Conservation (phyloP, 371 early-diverging fungal genomes). For the Mortierella sp. region DNA sequence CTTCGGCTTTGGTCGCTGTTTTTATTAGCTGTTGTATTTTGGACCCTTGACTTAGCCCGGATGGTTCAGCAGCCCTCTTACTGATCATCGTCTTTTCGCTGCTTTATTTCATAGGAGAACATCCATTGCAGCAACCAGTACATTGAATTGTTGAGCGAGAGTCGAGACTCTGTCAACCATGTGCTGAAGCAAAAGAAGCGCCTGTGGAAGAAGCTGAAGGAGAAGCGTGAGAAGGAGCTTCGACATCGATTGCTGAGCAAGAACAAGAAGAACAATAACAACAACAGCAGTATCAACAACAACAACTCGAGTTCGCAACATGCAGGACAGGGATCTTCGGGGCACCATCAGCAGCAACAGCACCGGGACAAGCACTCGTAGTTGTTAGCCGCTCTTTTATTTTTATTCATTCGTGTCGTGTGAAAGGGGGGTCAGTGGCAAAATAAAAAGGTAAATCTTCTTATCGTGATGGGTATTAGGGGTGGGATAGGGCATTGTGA, state of each 20-base stretch:
- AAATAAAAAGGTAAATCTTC: neutral
- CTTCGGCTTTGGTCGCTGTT: neutral
- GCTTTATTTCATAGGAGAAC: slow-evolving; percentile 34
- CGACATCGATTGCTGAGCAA: slow-evolving; percentile 38
- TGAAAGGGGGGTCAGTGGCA: neutral
- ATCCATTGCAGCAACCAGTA: slow-evolving; percentile 57
- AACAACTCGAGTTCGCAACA: slow-evolving; percentile 1
- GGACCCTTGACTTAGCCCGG: neutral
- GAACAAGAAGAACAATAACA: slow-evolving; percentile 11
- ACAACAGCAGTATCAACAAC: neutral
- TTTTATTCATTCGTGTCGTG: neutral
- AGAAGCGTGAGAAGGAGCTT: slow-evolving; percentile 44
- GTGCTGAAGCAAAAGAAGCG: slow-evolving; percentile 41
- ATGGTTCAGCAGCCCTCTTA: neutral
- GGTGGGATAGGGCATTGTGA: neutral
- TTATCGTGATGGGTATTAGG: neutral
- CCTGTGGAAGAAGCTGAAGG: slow-evolving; percentile 51
- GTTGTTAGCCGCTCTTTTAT: no score
- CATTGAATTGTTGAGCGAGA: slow-evolving; percentile 50
- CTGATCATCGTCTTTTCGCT: neutral
- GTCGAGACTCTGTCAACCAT: slow-evolving; percentile 52
- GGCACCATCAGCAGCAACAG: neutral
- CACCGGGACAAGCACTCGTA: neutral
- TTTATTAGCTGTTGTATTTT: no score
- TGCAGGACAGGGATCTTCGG: neutral